phyloP scores from a whole-genome alignment of 805 yeast genomes.

The Nakazawaea ishiwadae region DNA sequence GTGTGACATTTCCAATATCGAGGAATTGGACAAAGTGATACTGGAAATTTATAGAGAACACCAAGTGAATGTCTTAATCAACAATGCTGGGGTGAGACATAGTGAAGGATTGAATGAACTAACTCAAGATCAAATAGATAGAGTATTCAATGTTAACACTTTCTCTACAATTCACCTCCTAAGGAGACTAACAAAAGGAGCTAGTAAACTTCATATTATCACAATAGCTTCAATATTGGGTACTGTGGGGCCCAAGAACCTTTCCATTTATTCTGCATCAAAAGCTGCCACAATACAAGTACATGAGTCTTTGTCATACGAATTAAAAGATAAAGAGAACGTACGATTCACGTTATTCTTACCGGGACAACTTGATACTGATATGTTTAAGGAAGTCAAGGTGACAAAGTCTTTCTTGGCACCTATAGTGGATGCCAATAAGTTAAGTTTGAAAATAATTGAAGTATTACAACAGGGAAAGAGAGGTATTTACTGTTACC shows the following conservation, averaged over 20 bases:
- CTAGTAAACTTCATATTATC: conserved; percentile 32
- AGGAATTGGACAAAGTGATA: conserved; percentile 19
- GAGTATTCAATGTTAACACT: conserved; percentile 37
- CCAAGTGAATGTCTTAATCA: conserved; percentile 31
- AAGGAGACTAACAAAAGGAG: conserved; percentile 32
- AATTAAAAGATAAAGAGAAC: conserved; percentile 19
- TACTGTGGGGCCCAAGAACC: conserved; percentile 40
- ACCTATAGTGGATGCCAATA: conserved; percentile 36
- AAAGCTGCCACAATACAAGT: conserved; percentile 41
- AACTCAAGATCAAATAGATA: conserved; percentile 19
- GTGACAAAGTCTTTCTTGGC: conserved; percentile 40
- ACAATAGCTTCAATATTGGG: conserved; percentile 45
- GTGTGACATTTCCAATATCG: conserved; percentile 20
- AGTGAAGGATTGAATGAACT: conserved; percentile 21
- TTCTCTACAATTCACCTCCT: conserved; percentile 39
- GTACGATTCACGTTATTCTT: conserved; percentile 34
- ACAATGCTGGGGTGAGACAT: conserved; percentile 48
- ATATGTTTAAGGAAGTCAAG: conserved; percentile 43
- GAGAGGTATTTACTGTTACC: conserved; percentile 37
- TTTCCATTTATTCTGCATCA: conserved; percentile 44
- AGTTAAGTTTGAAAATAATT: conserved; percentile 32
- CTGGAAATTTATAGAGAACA: conserved; percentile 17
- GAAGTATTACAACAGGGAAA: conserved; percentile 31
- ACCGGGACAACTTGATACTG: conserved; percentile 48
- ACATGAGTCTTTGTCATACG: conserved; percentile 41